A percentile compares a stretch with the other conserved stretches of the same genome.
Evolutionary conservation across 371 early-diverging fungal genomes (phyloP).

Genomic region (Mortierella sp.): DNA sequence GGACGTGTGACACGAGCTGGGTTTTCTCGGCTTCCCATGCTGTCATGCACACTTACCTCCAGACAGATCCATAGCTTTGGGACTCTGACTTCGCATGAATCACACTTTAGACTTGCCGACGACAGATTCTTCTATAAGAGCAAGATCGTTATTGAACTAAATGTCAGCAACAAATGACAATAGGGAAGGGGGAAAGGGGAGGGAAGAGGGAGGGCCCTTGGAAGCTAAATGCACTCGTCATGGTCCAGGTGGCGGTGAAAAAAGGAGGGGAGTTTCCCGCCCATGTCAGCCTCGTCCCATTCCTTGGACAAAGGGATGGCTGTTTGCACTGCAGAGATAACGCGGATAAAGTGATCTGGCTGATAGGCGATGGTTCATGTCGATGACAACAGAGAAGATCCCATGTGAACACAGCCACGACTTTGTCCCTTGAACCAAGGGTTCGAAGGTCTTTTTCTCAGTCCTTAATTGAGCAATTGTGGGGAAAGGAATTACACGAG

Average conservation of each 20-base stretch:
- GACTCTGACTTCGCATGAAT: constrained; percentile 43
- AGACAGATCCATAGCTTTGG: constrained; percentile 49
- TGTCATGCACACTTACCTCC: constrained; percentile 24
- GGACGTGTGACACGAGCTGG: neutral
- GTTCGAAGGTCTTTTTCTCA: neutral
- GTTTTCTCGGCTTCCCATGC: neutral
- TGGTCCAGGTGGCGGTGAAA: no score
- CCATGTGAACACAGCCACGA: neutral
- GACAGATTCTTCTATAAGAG: constrained; percentile 41
- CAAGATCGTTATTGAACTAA: neutral
- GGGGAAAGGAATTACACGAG: no score
- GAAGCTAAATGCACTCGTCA: no score
- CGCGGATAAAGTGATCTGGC: no score
- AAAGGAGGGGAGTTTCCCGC: neutral
- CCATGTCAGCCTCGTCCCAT: no score
- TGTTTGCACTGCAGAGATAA: no score
- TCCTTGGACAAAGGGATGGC: no score
- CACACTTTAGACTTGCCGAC: constrained; percentile 44
- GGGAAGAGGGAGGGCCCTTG: no score
- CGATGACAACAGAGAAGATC: neutral
- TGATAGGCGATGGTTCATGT: no score
- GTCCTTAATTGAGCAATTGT: no score
- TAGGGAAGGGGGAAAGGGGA: no score
- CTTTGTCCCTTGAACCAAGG: neutral
- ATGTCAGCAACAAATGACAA: neutral